A percentile compares a stretch with the other conserved stretches of the same genome.
Conservation (phyloP, 257 asterid species). For the Ilex aquifolium region DNA sequence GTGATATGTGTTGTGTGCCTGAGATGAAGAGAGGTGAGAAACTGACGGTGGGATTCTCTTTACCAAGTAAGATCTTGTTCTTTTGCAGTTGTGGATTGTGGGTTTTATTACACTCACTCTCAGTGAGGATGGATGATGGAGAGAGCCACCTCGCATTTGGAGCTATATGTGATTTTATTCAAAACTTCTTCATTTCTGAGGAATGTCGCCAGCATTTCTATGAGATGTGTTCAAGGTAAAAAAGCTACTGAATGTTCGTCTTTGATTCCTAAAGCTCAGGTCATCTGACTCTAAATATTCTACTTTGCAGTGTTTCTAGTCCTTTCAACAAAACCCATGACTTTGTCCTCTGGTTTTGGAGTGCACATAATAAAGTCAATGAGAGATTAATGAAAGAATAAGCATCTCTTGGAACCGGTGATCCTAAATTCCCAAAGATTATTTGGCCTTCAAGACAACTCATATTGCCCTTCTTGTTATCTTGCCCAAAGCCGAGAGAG, state of each 20-base stretch:
- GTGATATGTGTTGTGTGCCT: no score
- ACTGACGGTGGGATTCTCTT: no score
- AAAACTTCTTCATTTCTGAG: constrained; percentile 75
- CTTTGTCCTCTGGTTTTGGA: constrained; percentile 82
- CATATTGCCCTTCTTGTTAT: constrained; percentile 82
- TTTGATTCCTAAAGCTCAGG: constrained; percentile 1
- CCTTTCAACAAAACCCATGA: constrained; percentile 73
- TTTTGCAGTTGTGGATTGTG: constrained; percentile 90
- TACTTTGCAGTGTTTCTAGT: constrained; percentile 51
- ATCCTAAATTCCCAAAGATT: constrained; percentile 74
- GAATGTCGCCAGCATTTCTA: constrained; percentile 89
- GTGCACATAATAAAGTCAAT: constrained; percentile 81
- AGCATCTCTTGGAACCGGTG: constrained; percentile 51
- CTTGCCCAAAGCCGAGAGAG: constrained; percentile 12
- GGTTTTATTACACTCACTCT: constrained; percentile 84
- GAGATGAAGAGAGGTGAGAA: no score
- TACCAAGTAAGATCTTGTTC: constrained; percentile 3
- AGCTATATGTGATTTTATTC: constrained; percentile 68
- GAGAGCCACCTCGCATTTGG: constrained; percentile 75
- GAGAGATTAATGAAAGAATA: constrained; percentile 73
- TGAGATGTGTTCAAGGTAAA: constrained; percentile 82
- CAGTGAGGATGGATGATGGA: constrained; percentile 78
- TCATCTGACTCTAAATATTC: constrained; percentile 6
- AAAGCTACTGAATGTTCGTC: neutral
- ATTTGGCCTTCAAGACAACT: constrained; percentile 78